phyloP scores from a whole-genome alignment of 495 filamentous ascomycete species.

The Parathielavia appendiculata region DNA sequence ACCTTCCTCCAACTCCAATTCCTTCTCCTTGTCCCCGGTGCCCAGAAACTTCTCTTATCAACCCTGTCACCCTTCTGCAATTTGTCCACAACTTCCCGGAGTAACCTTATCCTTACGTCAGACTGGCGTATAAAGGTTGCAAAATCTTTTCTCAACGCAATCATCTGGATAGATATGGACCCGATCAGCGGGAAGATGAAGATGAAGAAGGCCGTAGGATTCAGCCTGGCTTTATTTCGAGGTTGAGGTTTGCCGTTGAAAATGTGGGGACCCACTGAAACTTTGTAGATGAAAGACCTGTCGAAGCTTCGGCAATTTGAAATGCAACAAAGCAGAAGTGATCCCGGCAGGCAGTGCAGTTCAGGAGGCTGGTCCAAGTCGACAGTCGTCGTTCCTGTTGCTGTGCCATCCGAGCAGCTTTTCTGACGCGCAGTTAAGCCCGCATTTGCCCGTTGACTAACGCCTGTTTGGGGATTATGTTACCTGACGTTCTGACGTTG shows the following conservation, averaged over 20 bases:
- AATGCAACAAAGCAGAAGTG: not conserved
- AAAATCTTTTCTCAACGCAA: constrained; percentile 71
- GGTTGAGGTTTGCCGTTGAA: not conserved
- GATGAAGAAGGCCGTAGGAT: constrained; percentile 90
- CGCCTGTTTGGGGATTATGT: constrained; percentile 8
- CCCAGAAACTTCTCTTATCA: constrained; percentile 77
- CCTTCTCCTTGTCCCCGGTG: constrained; percentile 67
- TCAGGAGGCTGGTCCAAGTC: not conserved
- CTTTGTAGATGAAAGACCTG: not conserved
- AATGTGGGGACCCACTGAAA: constrained; percentile 13
- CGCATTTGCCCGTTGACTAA: constrained; percentile 10
- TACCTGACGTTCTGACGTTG: too few relatives aligned
- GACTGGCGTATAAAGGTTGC: constrained; percentile 64
- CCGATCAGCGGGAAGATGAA: constrained; percentile 86
- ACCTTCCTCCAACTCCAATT: constrained; percentile 88
- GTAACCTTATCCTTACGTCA: constrained; percentile 68
- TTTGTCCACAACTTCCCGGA: constrained; percentile 78
- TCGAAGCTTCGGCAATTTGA: not conserved
- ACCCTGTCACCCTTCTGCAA: constrained; percentile 83
- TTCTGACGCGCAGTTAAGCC: constrained; percentile 4
- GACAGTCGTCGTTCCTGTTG: not conserved
- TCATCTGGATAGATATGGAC: constrained; percentile 88
- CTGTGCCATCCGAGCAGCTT: constrained; percentile 9
- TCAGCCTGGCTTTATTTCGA: constrained; percentile 56
- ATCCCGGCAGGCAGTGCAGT: too few relatives aligned